These are phyloP conservation scores for Microbotryum silenes-acaulis DNA, from an alignment of 1,284 basidiomycete species.

Conservation along the genomic window DNA sequence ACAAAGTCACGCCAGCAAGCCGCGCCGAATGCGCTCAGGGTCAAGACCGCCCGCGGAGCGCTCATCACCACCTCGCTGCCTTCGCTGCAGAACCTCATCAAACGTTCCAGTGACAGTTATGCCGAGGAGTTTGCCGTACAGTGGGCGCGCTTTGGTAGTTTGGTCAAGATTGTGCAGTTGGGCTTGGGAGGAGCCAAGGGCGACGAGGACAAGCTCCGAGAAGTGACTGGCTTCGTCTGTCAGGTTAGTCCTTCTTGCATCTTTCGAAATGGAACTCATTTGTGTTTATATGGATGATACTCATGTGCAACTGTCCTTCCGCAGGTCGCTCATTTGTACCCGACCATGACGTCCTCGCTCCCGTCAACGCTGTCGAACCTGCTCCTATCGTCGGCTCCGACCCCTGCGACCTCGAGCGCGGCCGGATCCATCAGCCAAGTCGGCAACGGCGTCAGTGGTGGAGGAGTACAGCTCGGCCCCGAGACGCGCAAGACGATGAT, in stretches of 20 bases:
- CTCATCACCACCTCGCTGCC: slow-evolving; percentile 52
- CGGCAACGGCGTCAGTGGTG: slow-evolving; percentile 20
- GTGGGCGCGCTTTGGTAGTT: slow-evolving; percentile 91
- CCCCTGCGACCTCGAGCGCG: slow-evolving; percentile 45
- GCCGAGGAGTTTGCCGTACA: slow-evolving; percentile 97
- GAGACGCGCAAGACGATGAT: slow-evolving; percentile 76
- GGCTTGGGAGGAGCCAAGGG: slow-evolving; percentile 48
- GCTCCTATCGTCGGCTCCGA: slow-evolving; percentile 63
- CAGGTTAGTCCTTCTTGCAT: slow-evolving; percentile 49
- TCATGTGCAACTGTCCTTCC: background rate
- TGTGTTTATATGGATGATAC: too few species aligned
- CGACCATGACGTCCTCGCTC: slow-evolving; percentile 72
- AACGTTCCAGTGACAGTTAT: slow-evolving; percentile 78
- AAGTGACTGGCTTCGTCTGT: slow-evolving; percentile 76
- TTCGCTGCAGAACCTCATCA: slow-evolving; percentile 88
- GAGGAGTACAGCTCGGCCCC: slow-evolving; percentile 40
- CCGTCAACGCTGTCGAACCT: slow-evolving; percentile 67
- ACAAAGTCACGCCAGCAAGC: background rate
- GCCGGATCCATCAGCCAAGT: slow-evolving; percentile 5
- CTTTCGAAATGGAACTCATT: background rate
- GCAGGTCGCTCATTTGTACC: slow-evolving; percentile 82
- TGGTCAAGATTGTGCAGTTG: slow-evolving; percentile 72
- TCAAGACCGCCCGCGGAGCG: slow-evolving; percentile 33
- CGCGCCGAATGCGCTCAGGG: slow-evolving; percentile 7
- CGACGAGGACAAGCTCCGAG: slow-evolving; percentile 67